Evolutionary conservation across 345 rosid species (phyloP), one percentile per base, ranked within the genome.

Genomic region (Geranium rotundifolium): DNA sequence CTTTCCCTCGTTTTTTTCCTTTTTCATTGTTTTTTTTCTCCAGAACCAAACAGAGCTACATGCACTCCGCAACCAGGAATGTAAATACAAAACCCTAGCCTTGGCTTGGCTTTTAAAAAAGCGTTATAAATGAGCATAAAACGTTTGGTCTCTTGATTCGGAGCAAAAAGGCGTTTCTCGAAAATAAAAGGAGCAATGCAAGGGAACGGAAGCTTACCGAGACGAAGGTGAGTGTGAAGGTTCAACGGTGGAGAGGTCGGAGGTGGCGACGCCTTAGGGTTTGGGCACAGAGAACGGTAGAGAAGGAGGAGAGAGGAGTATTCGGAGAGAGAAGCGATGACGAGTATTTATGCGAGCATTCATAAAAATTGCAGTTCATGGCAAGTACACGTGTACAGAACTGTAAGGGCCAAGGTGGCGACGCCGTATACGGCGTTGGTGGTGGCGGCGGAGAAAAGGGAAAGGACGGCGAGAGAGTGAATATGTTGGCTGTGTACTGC

Each of bases 321-420:
- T 39, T 54, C 57, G 73, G 71, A 13, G 50, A 9, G 50, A 5
- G 50, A 12, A 41, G 50, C 37, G 37, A 2, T 41, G 50, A 9
- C 14, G 60, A 57, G 52, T 55, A 67, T 54, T 69, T 68, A 54
- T 71, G 65, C 67, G 19, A 63, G 67, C 64, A 29, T 59, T 59
- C 70, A 64, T 52, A 67, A 67, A 63, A 75, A 63, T 68, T 56
- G 65, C 17, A 62, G 67, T 71, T 67, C 68, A 70, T 70, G 72
- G 75, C 73, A 63, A 18, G 65, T 49, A 66, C 63, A 57, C 31
- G 23, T 37, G 58, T 30, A 64, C 57, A 56, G 41, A 54, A 15
- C 41, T 13, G 58, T 41, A 9, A 41, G 50, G 19, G 12, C 16
- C 37, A 31, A 7, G 37, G 37, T 31, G 37, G 37, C 37, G 37